These are phyloP conservation scores for Yamadazyma insecticola DNA, from an alignment of 805 yeast species.

Conservation along the genomic window DNA sequence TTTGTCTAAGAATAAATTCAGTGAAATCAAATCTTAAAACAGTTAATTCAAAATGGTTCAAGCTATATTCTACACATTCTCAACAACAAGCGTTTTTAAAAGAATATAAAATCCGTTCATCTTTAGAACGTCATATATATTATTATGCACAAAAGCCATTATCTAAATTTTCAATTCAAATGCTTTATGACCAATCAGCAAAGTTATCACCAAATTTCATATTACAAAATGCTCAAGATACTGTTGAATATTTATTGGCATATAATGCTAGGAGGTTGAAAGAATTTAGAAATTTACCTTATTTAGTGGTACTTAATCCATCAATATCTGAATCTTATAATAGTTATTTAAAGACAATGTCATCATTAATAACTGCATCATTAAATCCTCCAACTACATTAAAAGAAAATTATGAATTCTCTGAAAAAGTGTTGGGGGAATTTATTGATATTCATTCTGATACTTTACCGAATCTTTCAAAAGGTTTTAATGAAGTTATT, in stretches of 20 bases:
- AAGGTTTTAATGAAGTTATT: conserved; percentile 71
- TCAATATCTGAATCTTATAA: conserved; percentile 74
- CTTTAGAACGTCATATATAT: conserved; percentile 54
- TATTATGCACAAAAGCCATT: conserved; percentile 50
- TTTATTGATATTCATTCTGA: conserved; percentile 78
- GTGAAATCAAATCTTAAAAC: no score
- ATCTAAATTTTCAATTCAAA: conserved; percentile 50
- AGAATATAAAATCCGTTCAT: conserved; percentile 54
- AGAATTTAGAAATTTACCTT: conserved; percentile 72
- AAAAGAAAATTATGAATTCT: conserved; percentile 52
- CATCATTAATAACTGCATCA: conserved; percentile 28
- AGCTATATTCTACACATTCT: conserved; percentile 1
- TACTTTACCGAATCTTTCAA: conserved; percentile 74
- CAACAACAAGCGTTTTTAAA: conserved; percentile 39
- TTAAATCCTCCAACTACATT: conserved; percentile 38
- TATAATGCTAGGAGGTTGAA: conserved; percentile 67
- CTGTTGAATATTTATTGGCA: conserved; percentile 52
- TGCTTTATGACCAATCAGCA: conserved; percentile 39
- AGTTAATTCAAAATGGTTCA: no score
- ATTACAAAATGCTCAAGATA: conserved; percentile 46
- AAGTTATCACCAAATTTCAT: conserved; percentile 35
- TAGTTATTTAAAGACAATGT: conserved; percentile 66
- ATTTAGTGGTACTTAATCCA: conserved; percentile 82
- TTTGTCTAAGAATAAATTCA: no score
- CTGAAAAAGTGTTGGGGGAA: conserved; percentile 43